Base-by-base conservation (phyloP, 2,329 filamentous ascomycete species). In the Torrubiella hemipterigena region DNA sequence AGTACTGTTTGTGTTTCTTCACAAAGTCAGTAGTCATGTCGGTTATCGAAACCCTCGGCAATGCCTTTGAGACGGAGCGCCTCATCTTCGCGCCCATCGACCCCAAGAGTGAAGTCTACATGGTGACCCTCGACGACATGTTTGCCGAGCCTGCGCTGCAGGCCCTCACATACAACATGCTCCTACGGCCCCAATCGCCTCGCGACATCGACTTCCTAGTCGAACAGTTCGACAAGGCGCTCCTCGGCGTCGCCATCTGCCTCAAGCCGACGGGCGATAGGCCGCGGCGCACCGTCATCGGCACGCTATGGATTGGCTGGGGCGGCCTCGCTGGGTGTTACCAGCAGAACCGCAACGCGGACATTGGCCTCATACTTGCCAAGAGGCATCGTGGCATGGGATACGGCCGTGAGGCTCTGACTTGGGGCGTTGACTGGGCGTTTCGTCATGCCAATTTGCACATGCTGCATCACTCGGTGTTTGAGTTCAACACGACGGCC, bases 191-290 rank as follows among this genome's bases (percentile, higher is more conserved):
- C 19, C 29, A 31, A 7, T 32, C 35, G 17, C 33, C 32, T 8
- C 36, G 32, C 14, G 41, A 43, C 14, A 29, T 43, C 3, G 30
- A 38, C 15, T 34, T 32, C 15, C 33, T 36, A 6, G 27, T 35
- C 5, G 30, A 26, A 21, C 23, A 33, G 22, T 33, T 37, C 27
- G 31, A 33, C 25, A 39, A 41, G 15, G 17, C 42, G 13, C 38
- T 39, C n/a, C 38, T 45, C 9, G 38, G 36, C 28, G 40, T 45
- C 15, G 40, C 36, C 17, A 38, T 44, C 12, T 44, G 38, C 16
- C 40, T 45, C 4, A 24, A 30, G 6, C 35, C 38, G 16, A n/a
- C 14, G 18, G 21, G 27, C 15, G 16, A 20, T 10, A 17, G 18
- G 32, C 28, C 23, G n/a, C 49, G 30, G 21, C 36, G 31, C 14